Conservation (phyloP, 495 filamentous ascomycete genomes). For the Hyaloscypha finlandica region DNA sequence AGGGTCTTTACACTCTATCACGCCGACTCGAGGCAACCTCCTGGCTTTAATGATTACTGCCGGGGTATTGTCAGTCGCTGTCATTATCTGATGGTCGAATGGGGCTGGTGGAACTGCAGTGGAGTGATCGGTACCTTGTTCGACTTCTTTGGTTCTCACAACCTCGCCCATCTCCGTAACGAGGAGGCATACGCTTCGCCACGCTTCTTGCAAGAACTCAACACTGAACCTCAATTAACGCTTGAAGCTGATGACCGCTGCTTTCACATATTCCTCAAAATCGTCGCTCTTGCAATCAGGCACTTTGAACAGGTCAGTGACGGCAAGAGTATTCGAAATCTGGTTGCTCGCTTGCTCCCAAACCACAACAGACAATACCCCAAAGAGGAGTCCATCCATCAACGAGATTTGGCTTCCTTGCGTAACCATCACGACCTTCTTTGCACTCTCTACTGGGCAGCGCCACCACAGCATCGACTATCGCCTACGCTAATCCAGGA, state of each 20-base stretch:
- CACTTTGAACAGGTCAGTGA: constrained; percentile 58
- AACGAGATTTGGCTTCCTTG: constrained; percentile 79
- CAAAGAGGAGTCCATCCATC: constrained; percentile 73
- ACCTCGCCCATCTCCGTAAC: constrained; percentile 70
- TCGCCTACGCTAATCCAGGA: constrained; percentile 69
- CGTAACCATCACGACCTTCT: constrained; percentile 94
- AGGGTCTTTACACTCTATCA: constrained; percentile 69
- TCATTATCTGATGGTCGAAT: constrained; percentile 72
- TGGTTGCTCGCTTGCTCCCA: constrained; percentile 78
- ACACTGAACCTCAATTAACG: constrained; percentile 59
- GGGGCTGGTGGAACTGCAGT: constrained; percentile 86
- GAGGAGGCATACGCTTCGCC: constrained; percentile 79
- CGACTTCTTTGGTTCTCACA: constrained; percentile 84
- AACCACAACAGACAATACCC: constrained; percentile 87
- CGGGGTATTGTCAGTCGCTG: constrained; percentile 73
- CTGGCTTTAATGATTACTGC: constrained; percentile 81
- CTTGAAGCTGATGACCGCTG: constrained; percentile 72
- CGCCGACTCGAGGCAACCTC: constrained; percentile 52
- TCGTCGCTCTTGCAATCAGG: constrained; percentile 69
- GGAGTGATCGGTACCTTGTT: constrained; percentile 78
- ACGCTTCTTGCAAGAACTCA: constrained; percentile 73
- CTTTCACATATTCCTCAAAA: constrained; percentile 92
- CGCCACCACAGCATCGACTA: constrained; percentile 71
- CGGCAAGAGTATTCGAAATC: constrained; percentile 72
- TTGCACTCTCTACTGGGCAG: constrained; percentile 83